Conservation (phyloP, 176 grass and related monocot species). For the Microstegium vimineum region DNA sequence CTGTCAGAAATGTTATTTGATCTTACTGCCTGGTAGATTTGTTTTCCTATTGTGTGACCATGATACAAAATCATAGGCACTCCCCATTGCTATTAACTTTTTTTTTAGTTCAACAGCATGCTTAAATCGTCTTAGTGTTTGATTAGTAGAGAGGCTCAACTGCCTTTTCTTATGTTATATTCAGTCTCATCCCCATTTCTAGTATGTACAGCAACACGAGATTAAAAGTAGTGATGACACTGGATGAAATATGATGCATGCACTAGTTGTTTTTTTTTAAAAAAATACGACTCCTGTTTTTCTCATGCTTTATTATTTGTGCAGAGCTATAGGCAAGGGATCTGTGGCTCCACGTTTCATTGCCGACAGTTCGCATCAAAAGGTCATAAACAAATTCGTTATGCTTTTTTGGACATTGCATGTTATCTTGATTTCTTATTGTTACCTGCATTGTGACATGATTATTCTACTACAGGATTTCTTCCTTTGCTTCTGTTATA, state of each 20-base stretch:
- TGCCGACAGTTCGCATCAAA: slow-evolving; percentile 62
- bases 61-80: background rate
- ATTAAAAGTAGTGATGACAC: background rate
- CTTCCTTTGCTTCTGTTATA: slow-evolving; percentile 1
- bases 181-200: background rate
- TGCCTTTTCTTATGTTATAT: background rate
- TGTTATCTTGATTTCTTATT: background rate
- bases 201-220: background rate
- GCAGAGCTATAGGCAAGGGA: slow-evolving; percentile 66
- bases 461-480: background rate
- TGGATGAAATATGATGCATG: background rate
- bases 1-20: background rate
- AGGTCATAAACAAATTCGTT: slow-evolving; percentile 45
- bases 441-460: background rate
- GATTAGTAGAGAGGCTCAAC: background rate
- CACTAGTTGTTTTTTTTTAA: background rate
- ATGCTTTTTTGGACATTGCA: background rate
- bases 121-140: background rate
- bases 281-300: background rate
- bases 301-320: slow-evolving; percentile 23
- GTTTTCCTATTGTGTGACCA: background rate
- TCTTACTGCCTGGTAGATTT: background rate
- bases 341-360: slow-evolving; percentile 54
- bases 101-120: background rate
- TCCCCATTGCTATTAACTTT: background rate